Evolutionary conservation across 73 alveolate genomes (phyloP), one percentile per base, ranked within the genome.

Genomic region (Tetrahymena malaccensis): DNA sequence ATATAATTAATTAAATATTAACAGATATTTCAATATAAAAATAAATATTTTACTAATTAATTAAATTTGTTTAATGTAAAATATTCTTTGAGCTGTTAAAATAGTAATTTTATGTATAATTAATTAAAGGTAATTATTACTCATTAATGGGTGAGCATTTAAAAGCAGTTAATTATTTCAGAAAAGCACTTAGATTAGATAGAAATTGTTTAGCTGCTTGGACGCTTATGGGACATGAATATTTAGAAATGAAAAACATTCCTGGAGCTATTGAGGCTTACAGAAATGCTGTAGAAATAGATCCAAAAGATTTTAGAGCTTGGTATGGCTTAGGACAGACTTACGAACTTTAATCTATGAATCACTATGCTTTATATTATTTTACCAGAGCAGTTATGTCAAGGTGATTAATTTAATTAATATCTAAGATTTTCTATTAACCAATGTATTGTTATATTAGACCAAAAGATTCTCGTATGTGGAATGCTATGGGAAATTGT

Each of bases 221-320:
- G 99, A 99, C 99, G 16, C 96, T 99, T 93, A 99, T 99, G 99
- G 99, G 99, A 19, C 99, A 99, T 95, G 99, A 99, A 97, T 99
- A 97, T 97, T 96, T 99, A 94, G 99, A 99, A 97, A 98, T 99
- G 99, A 99, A 99, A 96, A 98, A 98, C 94, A 98, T 99, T 33
- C 96, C 99, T 25, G 99, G 99, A 1, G 99, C 99, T n/a, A 99
- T 99, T 34, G 99, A 98, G 85, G 97, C 99, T 35, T 99, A 99
- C 95, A 95, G 99, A 93, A 99, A 99, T 8, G 99, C 99, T 7
- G 99, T 99, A 35, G 99, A 98, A 84, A 98, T 98, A 85, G 99
- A 99, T 94, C 99, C 99, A 85, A 97, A 98, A 43, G 99, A 98
- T 96, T 98, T 98, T 94, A 96, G 99, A 95, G 99, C 99, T 10